Evolutionary conservation across 306 rosid species (phyloP), one percentile per base, ranked within the genome.

Genomic region (Prinsepia uniflora): DNA sequence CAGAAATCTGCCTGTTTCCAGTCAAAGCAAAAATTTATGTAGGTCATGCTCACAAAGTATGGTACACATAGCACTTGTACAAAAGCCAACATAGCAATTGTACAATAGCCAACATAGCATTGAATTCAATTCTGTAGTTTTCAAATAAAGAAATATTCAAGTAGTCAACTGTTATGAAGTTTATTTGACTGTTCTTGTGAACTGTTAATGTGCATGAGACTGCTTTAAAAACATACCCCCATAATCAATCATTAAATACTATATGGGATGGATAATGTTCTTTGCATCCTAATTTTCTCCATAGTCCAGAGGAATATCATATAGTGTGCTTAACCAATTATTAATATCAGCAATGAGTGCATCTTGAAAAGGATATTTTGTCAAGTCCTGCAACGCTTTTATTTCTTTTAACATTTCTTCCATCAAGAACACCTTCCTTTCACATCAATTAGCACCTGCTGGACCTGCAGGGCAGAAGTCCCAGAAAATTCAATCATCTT

Each of bases 331-430:
- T 34, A 68, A 62, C 48, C 60, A 58, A 43, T 59, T 52, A 72
- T n/a, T 11, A 50, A 36, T 34, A 17, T 61, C 24, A 2, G 49
- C 10, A 72, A 57, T 39, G 7, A 67, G 41, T 11, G 59, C 61
- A 54, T 65, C 41, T 70, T 73, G 59, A 70, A 58, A 84, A 89
- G 97, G 97, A 92, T 89, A 92, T 92, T 64, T 68, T 63, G 86
- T 75, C 68, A 86, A 70, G 56, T 79, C 86, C 64, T 84, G 79
- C 81, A 87, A 57, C 68, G 74, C 83, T 80, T 63, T 76, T 46
- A 77, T 74, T 83, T 67, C 75, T 78, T 68, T 73, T 43, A 80
- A 57, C 63, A 86, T 81, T 85, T 54, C 76, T 53, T 73, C 84
- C 84, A 84, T 81, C 59, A 81, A 73, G 65, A 87, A 79, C 68